phyloP scores from a whole-genome alignment of 2,329 filamentous ascomycete species.

The Neonectria neomacrospora region DNA sequence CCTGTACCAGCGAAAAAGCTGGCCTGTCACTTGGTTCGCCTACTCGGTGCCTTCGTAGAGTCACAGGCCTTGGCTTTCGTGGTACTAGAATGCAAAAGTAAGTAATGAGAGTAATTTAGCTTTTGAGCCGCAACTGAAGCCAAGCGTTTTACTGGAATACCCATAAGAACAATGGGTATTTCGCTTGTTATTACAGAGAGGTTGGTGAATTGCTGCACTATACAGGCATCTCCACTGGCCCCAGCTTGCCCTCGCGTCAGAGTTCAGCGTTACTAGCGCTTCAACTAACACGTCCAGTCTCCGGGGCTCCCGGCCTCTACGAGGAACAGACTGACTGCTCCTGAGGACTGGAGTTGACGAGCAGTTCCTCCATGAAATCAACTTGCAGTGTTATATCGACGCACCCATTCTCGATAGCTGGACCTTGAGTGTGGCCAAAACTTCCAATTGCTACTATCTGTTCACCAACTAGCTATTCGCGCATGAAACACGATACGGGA shows the following conservation, averaged over 20 bases:
- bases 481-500: not conserved
- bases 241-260: not conserved
- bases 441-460: not conserved
- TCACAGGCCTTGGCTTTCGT: no score
- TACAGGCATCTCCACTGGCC: not conserved
- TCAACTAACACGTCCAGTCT: not conserved
- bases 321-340: not conserved
- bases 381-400: not conserved
- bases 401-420: not conserved
- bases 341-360: not conserved
- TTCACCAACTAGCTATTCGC: not conserved
- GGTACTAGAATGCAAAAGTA: no score
- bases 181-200: no score
- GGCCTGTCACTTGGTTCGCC: no score
- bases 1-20: not conserved
- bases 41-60: no score
- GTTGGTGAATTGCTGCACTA: no score
- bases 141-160: no score
- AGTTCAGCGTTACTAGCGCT: not conserved
- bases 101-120: no score
- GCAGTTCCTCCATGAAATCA: not conserved
- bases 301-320: not conserved
- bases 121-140: no score
- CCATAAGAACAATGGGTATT: no score
- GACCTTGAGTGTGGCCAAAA: not conserved